A percentile compares a stretch with the other conserved stretches of the same genome.
These are phyloP conservation scores for Misopates orontium DNA, from an alignment of 257 asterid genomes.

Conservation along the genomic window DNA sequence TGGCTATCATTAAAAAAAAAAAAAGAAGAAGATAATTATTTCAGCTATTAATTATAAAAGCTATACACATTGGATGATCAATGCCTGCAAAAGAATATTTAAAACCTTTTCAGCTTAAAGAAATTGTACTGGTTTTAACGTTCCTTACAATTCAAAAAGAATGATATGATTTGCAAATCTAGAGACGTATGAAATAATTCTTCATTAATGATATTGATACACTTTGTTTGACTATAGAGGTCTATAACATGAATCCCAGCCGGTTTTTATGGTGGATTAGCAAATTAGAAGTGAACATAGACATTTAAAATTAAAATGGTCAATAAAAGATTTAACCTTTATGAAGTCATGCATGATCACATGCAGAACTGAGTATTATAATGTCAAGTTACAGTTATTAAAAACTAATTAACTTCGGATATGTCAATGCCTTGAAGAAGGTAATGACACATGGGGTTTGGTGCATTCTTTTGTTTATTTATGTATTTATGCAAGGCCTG, in stretches of 20 bases:
- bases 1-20: too few species aligned
- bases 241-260: slow-evolving; percentile 35
- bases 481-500: slow-evolving; percentile 39
- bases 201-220: neutral
- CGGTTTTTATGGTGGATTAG: slow-evolving; percentile 30
- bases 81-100: slow-evolving; percentile 6
- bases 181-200: slow-evolving; percentile 19
- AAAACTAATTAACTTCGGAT: slow-evolving; percentile 26
- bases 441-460: slow-evolving; percentile 34
- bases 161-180: slow-evolving; percentile 31
- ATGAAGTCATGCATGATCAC: slow-evolving; percentile 25
- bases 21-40: too few species aligned
- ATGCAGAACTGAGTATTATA: slow-evolving; percentile 32
- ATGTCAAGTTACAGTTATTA: neutral
- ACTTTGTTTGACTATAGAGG: slow-evolving; percentile 23
- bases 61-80: neutral
- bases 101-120: slow-evolving; percentile 1
- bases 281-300: slow-evolving; percentile 23
- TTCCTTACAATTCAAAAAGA: slow-evolving; percentile 5
- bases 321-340: slow-evolving; percentile 21
- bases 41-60: neutral
- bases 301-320: slow-evolving; percentile 17
- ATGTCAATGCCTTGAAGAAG: slow-evolving; percentile 41
- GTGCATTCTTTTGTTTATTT: slow-evolving; percentile 21
- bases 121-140: slow-evolving; percentile 15